Evolutionary conservation across 179 eudicot species (phyloP).

Genomic region (Monotropa hypopitys): DNA sequence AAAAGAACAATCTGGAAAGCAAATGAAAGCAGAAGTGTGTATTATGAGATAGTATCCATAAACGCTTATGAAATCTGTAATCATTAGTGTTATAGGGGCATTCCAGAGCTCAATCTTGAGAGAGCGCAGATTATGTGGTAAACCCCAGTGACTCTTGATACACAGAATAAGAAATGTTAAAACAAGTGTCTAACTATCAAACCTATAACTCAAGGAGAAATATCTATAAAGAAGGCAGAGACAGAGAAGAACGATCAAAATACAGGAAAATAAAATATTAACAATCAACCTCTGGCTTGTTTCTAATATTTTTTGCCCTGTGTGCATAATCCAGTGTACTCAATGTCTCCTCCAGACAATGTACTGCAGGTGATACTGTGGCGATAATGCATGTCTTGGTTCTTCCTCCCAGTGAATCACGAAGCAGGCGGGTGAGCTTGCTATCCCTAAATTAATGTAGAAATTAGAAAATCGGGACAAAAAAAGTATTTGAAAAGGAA

Average conservation of each 20-base stretch:
- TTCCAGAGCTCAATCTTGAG: neutral
- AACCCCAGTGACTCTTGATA: neutral
- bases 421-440: slow-evolving; percentile 90
- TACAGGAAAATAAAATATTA: neutral
- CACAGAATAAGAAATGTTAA: neutral
- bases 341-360: slow-evolving; percentile 89
- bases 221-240: neutral
- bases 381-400: slow-evolving; percentile 99
- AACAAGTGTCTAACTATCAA: neutral
- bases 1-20: neutral
- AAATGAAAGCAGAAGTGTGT: neutral
- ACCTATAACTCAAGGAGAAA: neutral
- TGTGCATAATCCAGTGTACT: slow-evolving; percentile 97
- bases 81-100: neutral
- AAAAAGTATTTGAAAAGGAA: neutral
- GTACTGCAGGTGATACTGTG: slow-evolving; percentile 97
- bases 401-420: slow-evolving; percentile 94
- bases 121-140: neutral
- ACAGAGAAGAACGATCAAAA: neutral
- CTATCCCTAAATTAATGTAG: slow-evolving; percentile 51
- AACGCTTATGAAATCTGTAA: neutral
- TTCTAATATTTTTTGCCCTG: slow-evolving; percentile 82
- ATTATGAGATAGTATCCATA: no score
- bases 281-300: slow-evolving; percentile 73
- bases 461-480: neutral